Evolutionary conservation across 108 stramenopile species (phyloP), one percentile per base, ranked within the genome.

Genomic region (Fistulifera pelliculosa): DNA sequence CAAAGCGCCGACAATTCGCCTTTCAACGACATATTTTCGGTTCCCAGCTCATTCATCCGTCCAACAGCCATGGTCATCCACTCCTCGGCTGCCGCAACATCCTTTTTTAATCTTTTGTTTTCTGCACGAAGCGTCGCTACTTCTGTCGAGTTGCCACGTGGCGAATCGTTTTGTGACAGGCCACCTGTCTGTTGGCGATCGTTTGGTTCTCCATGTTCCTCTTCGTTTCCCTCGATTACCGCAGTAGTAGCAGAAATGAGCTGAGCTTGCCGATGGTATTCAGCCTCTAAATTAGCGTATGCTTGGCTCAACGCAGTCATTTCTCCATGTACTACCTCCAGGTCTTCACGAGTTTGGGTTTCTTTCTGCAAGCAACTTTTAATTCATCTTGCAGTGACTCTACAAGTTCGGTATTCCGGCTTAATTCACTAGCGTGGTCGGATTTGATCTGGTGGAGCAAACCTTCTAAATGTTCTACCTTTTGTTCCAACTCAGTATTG

Each of bases 21-120:
- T 22, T 47, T 22, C 44, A 47, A 47, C 12, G 42, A 14, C 0
- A 38, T 55, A 43, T 75, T 81, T 40, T 69, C 58, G 1, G 44
- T 39, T 7, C 64, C 73, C 77, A 90, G 76, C 35, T 79, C 83
- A 41, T 85, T 76, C 71, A 90, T 81, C 55, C 63, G 67, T 24
- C 73, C 51, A 21, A 83, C 80, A n/a, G 88, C 88, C 82, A 85
- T 83, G 13, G 70, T 41, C 88, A 90, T 90, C 88, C 88, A 90
- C 44, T 85, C 80, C 52, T 85, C 78, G 12, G 88, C 83, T 23
- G 77, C 74, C 15, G 61, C 53, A 0, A 77, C 80, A 52, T 83
- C 84, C 27, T 76, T 61, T 45, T 69, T 56, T 15, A 90, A 56
- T 6, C 80, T 74, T 13, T 64, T 54, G 57, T 84, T 86, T 52